phyloP scores from a whole-genome alignment of 768 basidiomycete species.

The Chalciporus pseudorubinellus region DNA sequence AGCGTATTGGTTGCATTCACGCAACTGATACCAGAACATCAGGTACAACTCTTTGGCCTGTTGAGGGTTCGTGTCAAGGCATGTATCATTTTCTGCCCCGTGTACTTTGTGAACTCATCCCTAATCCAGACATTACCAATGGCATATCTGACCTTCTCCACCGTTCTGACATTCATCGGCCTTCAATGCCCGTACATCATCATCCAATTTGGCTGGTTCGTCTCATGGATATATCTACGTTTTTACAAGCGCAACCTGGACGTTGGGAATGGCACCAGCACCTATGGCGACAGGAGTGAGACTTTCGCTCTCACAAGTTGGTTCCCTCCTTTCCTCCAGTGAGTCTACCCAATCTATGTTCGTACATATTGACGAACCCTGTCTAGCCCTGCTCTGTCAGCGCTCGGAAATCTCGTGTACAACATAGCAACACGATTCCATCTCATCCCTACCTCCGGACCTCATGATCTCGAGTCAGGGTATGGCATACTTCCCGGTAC shows the following conservation, averaged over 20 bases:
- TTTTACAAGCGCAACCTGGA: constrained; percentile 93
- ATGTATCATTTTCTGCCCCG: not conserved
- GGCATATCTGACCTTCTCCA: constrained; percentile 88
- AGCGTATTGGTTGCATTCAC: constrained; percentile 94
- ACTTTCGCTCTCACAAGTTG: constrained; percentile 93
- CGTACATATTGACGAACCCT: not conserved
- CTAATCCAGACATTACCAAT: constrained; percentile 81
- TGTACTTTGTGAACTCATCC: not conserved
- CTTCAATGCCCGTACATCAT: constrained; percentile 88
- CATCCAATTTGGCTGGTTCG: constrained; percentile 99
- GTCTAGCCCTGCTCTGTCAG: constrained; percentile 65
- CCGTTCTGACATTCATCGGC: constrained; percentile 76
- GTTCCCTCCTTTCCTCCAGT: constrained; percentile 98
- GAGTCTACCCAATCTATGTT: constrained; percentile 34
- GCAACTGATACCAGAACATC: constrained; percentile 96
- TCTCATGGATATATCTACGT: constrained; percentile 91
- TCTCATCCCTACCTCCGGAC: constrained; percentile 62
- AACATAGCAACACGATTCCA: constrained; percentile 64
- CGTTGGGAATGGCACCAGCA: constrained; percentile 55
- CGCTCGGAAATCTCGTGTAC: constrained; percentile 67
- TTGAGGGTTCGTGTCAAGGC: constrained; percentile 91
- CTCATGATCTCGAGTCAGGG: constrained; percentile 67
- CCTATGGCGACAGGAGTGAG: constrained; percentile 92
- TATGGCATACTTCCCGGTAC: constrained; percentile 81
- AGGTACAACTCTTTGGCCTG: constrained; percentile 87